These are phyloP conservation scores for Aspergillus puulaauensis DNA, from an alignment of 2,329 filamentous ascomycete genomes.

Conservation along the genomic window DNA sequence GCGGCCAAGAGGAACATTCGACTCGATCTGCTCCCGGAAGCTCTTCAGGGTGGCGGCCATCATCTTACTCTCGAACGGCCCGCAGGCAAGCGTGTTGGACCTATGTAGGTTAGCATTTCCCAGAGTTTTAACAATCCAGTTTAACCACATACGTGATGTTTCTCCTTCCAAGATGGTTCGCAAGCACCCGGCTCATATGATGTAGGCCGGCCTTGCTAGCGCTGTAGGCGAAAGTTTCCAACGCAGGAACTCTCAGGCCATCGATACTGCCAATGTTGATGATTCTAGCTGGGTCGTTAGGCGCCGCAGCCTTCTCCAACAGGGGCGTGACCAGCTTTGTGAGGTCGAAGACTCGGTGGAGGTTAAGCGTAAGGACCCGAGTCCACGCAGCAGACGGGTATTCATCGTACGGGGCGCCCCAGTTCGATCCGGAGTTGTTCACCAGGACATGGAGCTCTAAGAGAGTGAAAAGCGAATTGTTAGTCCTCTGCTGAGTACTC, in stretches of 20 bases:
- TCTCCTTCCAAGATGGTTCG: constrained; percentile 51
- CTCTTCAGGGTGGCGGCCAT: constrained; percentile 54
- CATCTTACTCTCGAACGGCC: constrained; percentile 60
- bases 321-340: constrained; percentile 49
- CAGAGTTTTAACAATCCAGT: neutral
- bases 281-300: constrained; percentile 47
- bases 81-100: constrained; percentile 69
- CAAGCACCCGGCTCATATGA: constrained; percentile 53
- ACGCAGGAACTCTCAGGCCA: constrained; percentile 52
- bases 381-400: constrained; percentile 60
- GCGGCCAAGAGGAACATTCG: constrained; percentile 63
- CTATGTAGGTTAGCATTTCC: constrained; percentile 23
- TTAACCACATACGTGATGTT: constrained; percentile 52
- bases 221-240: constrained; percentile 55
- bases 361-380: constrained; percentile 56
- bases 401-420: constrained; percentile 58
- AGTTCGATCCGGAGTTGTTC: constrained; percentile 56
- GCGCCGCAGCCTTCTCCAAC: constrained; percentile 47
- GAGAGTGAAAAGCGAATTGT: neutral
- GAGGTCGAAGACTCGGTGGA: constrained; percentile 54
- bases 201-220: constrained; percentile 55
- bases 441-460: constrained; percentile 49
- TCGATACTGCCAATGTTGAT: constrained; percentile 58
- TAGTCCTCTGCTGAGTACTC: neutral
- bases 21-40: constrained; percentile 50